Percentiles rank a stretch among this genome's conserved stretches.
phyloP scores from a whole-genome alignment of 192 early-diverging fungal genomes.

The Coemansia sp. region DNA sequence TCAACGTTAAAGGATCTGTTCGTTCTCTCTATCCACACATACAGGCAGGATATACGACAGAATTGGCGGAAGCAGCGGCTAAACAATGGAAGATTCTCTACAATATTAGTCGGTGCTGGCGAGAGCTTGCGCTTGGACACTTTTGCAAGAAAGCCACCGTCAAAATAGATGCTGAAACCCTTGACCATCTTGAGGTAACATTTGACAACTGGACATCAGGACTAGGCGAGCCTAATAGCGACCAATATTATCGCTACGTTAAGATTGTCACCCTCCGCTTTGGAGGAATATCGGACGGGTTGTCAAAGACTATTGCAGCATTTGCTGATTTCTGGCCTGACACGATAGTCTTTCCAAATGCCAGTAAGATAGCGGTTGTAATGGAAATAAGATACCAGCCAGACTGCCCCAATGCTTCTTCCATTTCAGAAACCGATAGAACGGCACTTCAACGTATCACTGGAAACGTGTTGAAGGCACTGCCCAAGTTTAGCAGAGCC shows the following conservation, averaged over 20 bases:
- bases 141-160: background rate
- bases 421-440: background rate
- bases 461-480: background rate
- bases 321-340: background rate
- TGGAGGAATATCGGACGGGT: too few relatives aligned
- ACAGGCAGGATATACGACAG: too few relatives aligned
- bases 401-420: too few relatives aligned
- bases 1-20: too few relatives aligned
- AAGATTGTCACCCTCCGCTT: background rate
- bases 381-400: too few relatives aligned
- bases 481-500: background rate
- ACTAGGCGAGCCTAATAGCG: too few relatives aligned
- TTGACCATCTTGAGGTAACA: background rate
- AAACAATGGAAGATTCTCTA: background rate
- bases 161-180: background rate
- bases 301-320: background rate
- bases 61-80: background rate
- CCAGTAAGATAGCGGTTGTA: background rate
- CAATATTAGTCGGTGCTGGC: background rate
- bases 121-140: background rate
- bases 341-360: background rate
- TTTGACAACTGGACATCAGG: background rate
- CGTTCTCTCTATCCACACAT: too few relatives aligned
- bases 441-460: background rate
- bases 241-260: background rate